Evolutionary conservation across 352 stramenopile genomes (phyloP).

Genomic region (Globisporangium splendens): DNA sequence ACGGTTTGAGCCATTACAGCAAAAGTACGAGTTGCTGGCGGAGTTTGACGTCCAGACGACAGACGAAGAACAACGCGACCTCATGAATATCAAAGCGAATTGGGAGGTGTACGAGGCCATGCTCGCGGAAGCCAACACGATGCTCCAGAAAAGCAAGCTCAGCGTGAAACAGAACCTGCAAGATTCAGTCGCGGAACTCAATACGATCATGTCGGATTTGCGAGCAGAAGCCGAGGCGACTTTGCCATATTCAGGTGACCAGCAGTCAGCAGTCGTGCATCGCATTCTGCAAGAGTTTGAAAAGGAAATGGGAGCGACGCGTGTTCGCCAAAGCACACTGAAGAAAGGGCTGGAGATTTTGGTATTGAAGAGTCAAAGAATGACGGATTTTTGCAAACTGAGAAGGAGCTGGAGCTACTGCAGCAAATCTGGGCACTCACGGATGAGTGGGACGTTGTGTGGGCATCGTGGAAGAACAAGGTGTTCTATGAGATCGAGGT

Average conservation of each 20-base stretch:
- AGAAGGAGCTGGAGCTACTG: conserved; percentile 88
- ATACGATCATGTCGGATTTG: conserved; percentile 81
- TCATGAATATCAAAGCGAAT: conserved; percentile 59
- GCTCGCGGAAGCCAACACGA: conserved; percentile 82
- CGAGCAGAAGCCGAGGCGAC: conserved; percentile 66
- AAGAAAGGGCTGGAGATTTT: conserved; percentile 92
- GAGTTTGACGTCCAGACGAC: conserved; percentile 90
- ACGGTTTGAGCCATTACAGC: conserved; percentile 81
- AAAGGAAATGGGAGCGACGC: conserved; percentile 82
- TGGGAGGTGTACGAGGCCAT: conserved; percentile 87
- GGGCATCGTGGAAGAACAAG: conserved; percentile 91
- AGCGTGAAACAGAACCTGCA: conserved; percentile 96
- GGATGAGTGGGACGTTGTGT: conserved; percentile 88
- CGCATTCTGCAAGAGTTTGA: conserved; percentile 85
- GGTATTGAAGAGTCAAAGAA: conserved; percentile 86
- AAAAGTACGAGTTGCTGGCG: conserved; percentile 83
- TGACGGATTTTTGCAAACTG: conserved; percentile 79
- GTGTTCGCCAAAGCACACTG: conserved; percentile 60
- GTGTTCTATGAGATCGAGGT: conserved; percentile 91
- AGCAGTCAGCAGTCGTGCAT: conserved; percentile 47
- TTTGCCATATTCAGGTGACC: conserved; percentile 72
- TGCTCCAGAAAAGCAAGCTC: conserved; percentile 91
- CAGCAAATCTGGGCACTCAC: conserved; percentile 89
- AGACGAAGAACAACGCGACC: conserved; percentile 78
- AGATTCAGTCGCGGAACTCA: conserved; percentile 84